Evolutionary conservation across 192 early-diverging fungal genomes (phyloP), one percentile per base, ranked within the genome.

Genomic region (Thamnidium elegans): DNA sequence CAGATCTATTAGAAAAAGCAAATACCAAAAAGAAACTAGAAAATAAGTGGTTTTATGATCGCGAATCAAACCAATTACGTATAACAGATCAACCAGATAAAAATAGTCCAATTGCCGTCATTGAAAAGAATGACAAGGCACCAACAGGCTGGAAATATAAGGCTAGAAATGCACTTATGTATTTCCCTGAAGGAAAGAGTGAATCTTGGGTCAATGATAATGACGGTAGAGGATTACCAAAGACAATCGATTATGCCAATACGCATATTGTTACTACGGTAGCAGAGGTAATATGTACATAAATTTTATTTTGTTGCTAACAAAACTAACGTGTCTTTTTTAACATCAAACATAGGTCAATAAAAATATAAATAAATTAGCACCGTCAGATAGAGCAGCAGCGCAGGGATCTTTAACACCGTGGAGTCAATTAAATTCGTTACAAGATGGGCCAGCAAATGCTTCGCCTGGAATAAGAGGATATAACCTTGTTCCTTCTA

Each of bases 91-190:
- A 47, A 10, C 63, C 69, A 9, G 23, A 67, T 19, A 56, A 74
- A 1, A 54, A 71, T 23, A 69, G 58, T 32, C 43, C 71, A 0
- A 39, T 74, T 32, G 55, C 71, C 17, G 14, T 65, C 3, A 66
- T 68, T 17, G 72, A 69, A 42, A 31, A 23, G 21, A 65, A 63
- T 31, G 60, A 62, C 11, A 48, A 47, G 26, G 26, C 43, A 7
- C 50, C 62, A 2, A 47, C 52, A 9, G 31, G 84, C 6, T 89
- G 86, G 86, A 82, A 81, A 63, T 84, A 86, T 68, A 81, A 87
- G 73, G 79, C 85, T n/a, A 83, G 80, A 46, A 91, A 90, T 58
- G 45, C 83, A 0, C 66, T 93, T n/a, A 91, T 93, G 90, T 90
- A 92, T 67, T 72, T 72, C 55, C 87, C 85, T 0, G 83, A 89